phyloP scores from a whole-genome alignment of 352 stramenopile species.

The Phytophthora citrophthora region DNA sequence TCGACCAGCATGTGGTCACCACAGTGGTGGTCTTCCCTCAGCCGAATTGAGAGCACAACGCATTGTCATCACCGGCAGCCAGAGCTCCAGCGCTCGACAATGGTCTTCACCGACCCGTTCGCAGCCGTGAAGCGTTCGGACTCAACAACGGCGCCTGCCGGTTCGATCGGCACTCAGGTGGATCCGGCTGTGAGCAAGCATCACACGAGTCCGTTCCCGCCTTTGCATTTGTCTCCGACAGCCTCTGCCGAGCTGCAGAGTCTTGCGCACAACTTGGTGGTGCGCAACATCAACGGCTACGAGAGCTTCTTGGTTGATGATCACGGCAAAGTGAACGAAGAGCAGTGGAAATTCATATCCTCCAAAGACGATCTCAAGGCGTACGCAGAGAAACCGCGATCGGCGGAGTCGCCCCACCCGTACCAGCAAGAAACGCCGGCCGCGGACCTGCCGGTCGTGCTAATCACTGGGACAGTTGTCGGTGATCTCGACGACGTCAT shows the following conservation, averaged over 20 bases:
- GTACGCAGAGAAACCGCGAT: constrained; percentile 25
- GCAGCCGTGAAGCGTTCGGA: constrained; percentile 8
- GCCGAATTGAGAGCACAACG: constrained; percentile 16
- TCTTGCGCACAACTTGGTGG: constrained; percentile 36
- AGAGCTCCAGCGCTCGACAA: constrained; percentile 5
- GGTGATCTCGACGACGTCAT: constrained; percentile 48
- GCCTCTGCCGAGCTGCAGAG: constrained; percentile 23
- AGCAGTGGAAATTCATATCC: constrained; percentile 38
- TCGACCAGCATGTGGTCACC: constrained; percentile 13
- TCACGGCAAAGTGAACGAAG: constrained; percentile 34
- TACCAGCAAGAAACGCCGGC: constrained; percentile 21
- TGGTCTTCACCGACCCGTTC: constrained; percentile 32
- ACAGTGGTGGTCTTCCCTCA: constrained; percentile 7
- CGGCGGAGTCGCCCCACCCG: not conserved
- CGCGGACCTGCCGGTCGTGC: constrained; percentile 33
- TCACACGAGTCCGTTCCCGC: constrained; percentile 40
- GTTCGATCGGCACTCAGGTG: constrained; percentile 10
- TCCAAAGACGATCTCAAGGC: constrained; percentile 33
- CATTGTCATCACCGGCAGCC: constrained; percentile 9
- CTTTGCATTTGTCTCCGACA: constrained; percentile 34
- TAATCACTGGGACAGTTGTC: constrained; percentile 38
- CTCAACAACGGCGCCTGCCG: constrained; percentile 1
- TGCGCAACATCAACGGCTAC: constrained; percentile 32
- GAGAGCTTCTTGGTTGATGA: constrained; percentile 42
- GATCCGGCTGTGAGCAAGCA: constrained; percentile 26